Percentiles rank a stretch among this genome's conserved stretches.
Conservation (phyloP, 306 rosid genomes). For the apple (Malus domestica) region DNA sequence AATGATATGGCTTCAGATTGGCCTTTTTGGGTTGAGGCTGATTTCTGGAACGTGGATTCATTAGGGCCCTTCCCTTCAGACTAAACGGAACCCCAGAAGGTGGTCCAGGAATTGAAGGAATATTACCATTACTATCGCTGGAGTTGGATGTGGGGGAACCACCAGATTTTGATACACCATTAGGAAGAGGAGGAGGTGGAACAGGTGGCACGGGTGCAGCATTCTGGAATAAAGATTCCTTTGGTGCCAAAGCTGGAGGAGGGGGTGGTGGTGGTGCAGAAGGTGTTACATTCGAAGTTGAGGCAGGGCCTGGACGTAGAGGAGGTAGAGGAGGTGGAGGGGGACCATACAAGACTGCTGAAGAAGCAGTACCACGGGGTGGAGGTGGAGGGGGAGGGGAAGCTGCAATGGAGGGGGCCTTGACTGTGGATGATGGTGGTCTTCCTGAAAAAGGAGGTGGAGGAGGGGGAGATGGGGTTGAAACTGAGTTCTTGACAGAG, state of each 20-base stretch:
- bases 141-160: slow-evolving; percentile 19
- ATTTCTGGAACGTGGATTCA: slow-evolving; percentile 41
- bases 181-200: slow-evolving; percentile 62
- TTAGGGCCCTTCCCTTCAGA: slow-evolving; percentile 61
- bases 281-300: slow-evolving; percentile 26
- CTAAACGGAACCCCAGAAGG: slow-evolving; percentile 53
- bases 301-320: slow-evolving; percentile 8
- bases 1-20: slow-evolving; percentile 92
- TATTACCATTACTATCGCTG: slow-evolving; percentile 31
- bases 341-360: slow-evolving; percentile 19
- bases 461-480: slow-evolving; percentile 1
- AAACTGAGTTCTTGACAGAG: slow-evolving; percentile 9
- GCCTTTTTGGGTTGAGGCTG: slow-evolving; percentile 49
- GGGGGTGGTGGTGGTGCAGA: slow-evolving; percentile 58
- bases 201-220: slow-evolving; percentile 43
- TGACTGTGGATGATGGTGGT: slow-evolving; percentile 1
- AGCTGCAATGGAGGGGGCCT: not conserved
- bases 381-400: slow-evolving; percentile 17
- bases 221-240: slow-evolving; percentile 17
- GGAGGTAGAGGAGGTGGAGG: slow-evolving; percentile 58
- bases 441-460: slow-evolving; percentile 12
- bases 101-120: slow-evolving; percentile 70
- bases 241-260: slow-evolving; percentile 38
- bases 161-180: slow-evolving; percentile 38
- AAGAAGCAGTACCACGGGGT: slow-evolving; percentile 4